A percentile compares a stretch with the other conserved stretches of the same genome.
phyloP scores from a whole-genome alignment of 257 asterid species.

The Fraxinus quadrangulata region DNA sequence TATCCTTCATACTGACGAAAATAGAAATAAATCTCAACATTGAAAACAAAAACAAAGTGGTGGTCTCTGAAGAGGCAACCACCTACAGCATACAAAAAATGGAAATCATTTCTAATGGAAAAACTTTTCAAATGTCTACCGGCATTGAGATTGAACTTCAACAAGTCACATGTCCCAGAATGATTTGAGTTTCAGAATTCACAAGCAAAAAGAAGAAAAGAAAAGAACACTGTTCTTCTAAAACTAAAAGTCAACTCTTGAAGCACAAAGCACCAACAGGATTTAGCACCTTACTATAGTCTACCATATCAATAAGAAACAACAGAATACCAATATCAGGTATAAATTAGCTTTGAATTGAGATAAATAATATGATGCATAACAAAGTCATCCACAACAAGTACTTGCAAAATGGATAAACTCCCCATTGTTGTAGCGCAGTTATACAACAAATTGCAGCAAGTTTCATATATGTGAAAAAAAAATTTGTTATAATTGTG shows the following conservation, averaged over 20 bases:
- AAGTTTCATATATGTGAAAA: neutral
- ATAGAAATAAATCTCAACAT: neutral
- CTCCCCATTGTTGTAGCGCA: neutral
- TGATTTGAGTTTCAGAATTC: neutral
- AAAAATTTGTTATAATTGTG: neutral
- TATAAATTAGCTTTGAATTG: neutral
- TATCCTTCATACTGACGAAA: neutral
- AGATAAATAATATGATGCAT: neutral
- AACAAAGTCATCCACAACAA: neutral
- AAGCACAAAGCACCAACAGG: neutral
- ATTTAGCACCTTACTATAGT: neutral
- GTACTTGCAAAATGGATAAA: neutral
- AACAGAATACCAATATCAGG: neutral
- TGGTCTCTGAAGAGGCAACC: too few species aligned
- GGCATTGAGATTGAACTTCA: neutral
- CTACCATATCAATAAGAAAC: neutral
- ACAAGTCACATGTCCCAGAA: neutral
- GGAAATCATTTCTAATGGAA: neutral
- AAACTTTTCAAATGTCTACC: neutral
- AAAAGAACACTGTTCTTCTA: neutral
- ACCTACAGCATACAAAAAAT: neutral
- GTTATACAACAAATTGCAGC: neutral
- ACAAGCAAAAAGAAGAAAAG: neutral
- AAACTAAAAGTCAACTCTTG: neutral
- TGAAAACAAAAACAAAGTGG: neutral